These are phyloP conservation scores for Lactarius deliciosus DNA, from an alignment of 768 basidiomycete species.

Conservation along the genomic window DNA sequence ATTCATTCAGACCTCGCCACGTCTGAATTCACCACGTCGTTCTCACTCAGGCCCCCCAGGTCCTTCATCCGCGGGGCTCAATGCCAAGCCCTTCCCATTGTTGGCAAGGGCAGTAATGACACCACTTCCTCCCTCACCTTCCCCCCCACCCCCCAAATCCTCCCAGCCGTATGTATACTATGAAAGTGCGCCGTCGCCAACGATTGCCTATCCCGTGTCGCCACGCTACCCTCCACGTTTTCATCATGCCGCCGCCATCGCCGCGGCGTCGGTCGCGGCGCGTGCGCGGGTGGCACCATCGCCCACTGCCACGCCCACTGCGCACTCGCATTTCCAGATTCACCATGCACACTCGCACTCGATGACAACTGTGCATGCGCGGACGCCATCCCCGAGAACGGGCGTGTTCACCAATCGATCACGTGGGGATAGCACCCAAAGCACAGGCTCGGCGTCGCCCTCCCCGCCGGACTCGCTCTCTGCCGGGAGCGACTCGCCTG, in stretches of 20 bases:
- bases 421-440: conserved; percentile 8
- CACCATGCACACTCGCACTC: conserved; percentile 53
- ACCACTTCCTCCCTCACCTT: conserved; percentile 27
- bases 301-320: conserved; percentile 27
- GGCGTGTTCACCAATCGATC: conserved; percentile 21
- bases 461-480: conserved; percentile 38
- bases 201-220: conserved; percentile 19
- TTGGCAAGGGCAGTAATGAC: conserved; percentile 26
- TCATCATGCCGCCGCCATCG: conserved; percentile 19
- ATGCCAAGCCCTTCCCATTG: conserved; percentile 14
- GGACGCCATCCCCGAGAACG: conserved; percentile 40
- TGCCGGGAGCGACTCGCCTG: conserved; percentile 54
- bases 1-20: conserved; percentile 31
- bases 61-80: conserved; percentile 20
- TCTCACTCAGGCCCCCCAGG: conserved; percentile 38
- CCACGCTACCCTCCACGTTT: conserved; percentile 26
- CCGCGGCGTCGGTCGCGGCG: conserved; percentile 20
- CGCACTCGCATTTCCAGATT: conserved; percentile 28
- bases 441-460: conserved; percentile 25
- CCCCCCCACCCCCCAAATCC: conserved; percentile 9
- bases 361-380: conserved; percentile 48
- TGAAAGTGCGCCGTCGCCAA: conserved; percentile 26
- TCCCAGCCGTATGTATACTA: conserved; percentile 29
- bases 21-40: conserved; percentile 37
- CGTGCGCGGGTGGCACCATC: conserved; percentile 22